Evolutionary conservation across 441 rosid species (phyloP), one percentile per base, ranked within the genome.

Genomic region (Gossypium gossypioides): DNA sequence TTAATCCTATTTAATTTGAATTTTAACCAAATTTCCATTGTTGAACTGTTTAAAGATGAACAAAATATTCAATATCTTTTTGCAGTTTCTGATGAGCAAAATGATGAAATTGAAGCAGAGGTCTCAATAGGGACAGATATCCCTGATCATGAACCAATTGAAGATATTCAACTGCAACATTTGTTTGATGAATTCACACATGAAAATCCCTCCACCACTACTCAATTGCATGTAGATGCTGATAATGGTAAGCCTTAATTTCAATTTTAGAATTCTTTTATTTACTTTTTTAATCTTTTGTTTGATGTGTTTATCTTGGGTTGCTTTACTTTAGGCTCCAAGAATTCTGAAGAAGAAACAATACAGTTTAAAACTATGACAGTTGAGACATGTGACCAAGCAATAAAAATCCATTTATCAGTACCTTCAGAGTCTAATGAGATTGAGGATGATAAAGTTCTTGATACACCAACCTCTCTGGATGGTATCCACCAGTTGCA

Each of bases 121-220:
- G 75, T 91, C 74, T 89, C 98, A 0, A 84, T 89, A 52, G 98
- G 98, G 51, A 88, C 94, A 15, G 92, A 91, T 69, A 93, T 93
- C 84, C 92, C 94, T 74, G 96, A 87, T 77, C 89, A 91, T 27
- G 89, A 89, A 25, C 81, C 79, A 57, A 60, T 87, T 67, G 97
- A 86, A 67, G 86, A 81, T 68, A 16, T 82, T 74, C 81, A 74
- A 51, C 15, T 75, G 24, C 81, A 72, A 57, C 78, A 86, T 80
- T 22, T 74, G 44, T 37, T 37, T 76, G 42, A 55, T 76, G 48
- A 55, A 9, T 59, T 29, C 75, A 58, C 46, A 15, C 74, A 78
- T 74, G 86, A 81, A 75, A 76, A 70, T 54, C 50, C 72, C 72
- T 67, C 77, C 16, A 67, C 70, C 13, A 58, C 74, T 76, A 67